phyloP scores from a whole-genome alignment of 192 early-diverging fungal genomes.

The Entomortierella parvispora region DNA sequence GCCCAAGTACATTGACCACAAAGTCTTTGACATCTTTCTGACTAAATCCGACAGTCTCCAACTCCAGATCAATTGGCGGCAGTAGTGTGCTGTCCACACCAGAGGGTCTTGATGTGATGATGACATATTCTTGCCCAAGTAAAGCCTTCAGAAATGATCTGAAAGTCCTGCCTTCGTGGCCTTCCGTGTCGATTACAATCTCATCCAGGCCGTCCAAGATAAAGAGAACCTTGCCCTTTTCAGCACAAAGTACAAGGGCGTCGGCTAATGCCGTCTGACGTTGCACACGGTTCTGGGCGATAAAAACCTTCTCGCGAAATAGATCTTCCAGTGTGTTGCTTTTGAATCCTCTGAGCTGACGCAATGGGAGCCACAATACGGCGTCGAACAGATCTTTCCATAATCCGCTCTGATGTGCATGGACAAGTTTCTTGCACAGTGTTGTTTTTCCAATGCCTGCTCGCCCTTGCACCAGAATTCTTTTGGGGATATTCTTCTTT shows the following conservation, averaged over 20 bases:
- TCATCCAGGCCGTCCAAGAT: slow-evolving; percentile 29
- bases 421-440: slow-evolving; percentile 25
- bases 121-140: background rate
- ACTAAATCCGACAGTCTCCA: slow-evolving; percentile 18
- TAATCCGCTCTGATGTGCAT: background rate
- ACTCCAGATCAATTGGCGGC: background rate
- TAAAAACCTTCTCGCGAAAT: slow-evolving; percentile 1
- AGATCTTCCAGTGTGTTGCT: slow-evolving; percentile 1
- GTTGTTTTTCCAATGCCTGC: slow-evolving; percentile 36
- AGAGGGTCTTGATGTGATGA: slow-evolving; percentile 11
- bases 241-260: background rate
- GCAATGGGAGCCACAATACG: slow-evolving; percentile 27
- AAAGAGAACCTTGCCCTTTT: slow-evolving; percentile 5
- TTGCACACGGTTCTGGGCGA: background rate
- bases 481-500: slow-evolving; percentile 6
- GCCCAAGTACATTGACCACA: background rate
- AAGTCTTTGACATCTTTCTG: slow-evolving; percentile 6
- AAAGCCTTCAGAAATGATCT: background rate
- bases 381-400: slow-evolving; percentile 17
- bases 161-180: background rate
- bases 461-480: slow-evolving; percentile 23
- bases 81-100: background rate
- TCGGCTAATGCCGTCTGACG: background rate
- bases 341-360: slow-evolving; percentile 5
- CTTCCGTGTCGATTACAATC: background rate